A percentile compares a stretch with the other conserved stretches of the same genome.
These are phyloP conservation scores for Groenewaldozyma sp. DNA, from an alignment of 1,139 yeast genomes.

Conservation along the genomic window DNA sequence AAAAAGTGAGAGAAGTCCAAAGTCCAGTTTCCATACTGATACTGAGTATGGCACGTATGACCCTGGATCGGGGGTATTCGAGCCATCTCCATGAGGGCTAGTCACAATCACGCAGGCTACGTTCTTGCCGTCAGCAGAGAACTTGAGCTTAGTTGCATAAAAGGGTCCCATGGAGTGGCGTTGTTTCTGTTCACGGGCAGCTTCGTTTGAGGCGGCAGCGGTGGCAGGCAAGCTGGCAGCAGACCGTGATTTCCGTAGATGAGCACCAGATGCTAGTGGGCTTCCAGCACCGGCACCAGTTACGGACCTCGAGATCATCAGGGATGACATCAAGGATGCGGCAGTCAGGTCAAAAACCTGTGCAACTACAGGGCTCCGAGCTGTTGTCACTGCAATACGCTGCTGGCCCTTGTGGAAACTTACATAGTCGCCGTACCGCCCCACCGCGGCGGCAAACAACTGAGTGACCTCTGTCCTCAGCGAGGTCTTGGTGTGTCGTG, in stretches of 20 bases:
- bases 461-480: constrained; percentile 20
- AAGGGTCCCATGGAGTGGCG: constrained; percentile 4
- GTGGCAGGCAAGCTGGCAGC: no score
- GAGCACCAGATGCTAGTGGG: background rate
- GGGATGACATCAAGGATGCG: constrained; percentile 17
- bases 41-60: constrained; percentile 4
- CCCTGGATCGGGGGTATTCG: no score
- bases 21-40: constrained; percentile 12
- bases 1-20: constrained; percentile 10
- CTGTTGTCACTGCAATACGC: constrained; percentile 19
- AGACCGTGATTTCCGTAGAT: no score
- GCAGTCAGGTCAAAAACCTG: constrained; percentile 22
- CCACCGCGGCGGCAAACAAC: constrained; percentile 17
- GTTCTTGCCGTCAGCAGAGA: constrained; percentile 21
- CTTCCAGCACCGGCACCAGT: no score
- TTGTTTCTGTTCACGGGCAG: background rate
- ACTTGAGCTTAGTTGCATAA: constrained; percentile 12
- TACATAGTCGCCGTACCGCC: constrained; percentile 16
- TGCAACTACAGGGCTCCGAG: constrained; percentile 14
- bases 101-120: no score
- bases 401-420: constrained; percentile 23
- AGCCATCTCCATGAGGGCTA: no score
- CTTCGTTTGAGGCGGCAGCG: no score
- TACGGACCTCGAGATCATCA: constrained; percentile 9
- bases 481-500: constrained; percentile 17